Base-by-base conservation (phyloP, 768 basidiomycete species). In the Hypholoma fasciculare region DNA sequence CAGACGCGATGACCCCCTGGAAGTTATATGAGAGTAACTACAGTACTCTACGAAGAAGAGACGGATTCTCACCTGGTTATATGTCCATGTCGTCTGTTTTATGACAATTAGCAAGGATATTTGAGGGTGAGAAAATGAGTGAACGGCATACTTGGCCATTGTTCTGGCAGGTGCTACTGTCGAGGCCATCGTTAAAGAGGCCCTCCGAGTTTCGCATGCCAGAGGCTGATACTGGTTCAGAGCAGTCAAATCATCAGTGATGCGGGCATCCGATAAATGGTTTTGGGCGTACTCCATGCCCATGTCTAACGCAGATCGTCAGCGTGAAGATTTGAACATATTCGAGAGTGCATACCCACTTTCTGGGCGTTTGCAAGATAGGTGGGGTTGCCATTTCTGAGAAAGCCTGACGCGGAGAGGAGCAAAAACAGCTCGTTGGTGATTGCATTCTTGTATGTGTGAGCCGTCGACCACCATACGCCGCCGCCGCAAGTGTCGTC, bases 391-490 rank as follows among this genome's bases (percentile, higher is more conserved):
- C 67, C 54, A 39, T 68, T 74, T 37, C 78, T 71, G 36, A 78
- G 61, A 61, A 78, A 83, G 7, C 79, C 83, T 27, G 68, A 59
- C 2, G 83, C 82, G 3, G 83, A 84, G 6, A 77, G 73, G 36
- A 79, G 67, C 14, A 85, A 70, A 70, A 83, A 85, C 9, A 85
- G 73, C 55, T 84, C 74, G 61, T 85, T 85, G n/a, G 83, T 85
- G 57, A 86, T 78, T 9, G 83, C 82, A 53, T 85, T 84, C 71
- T 85, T 85, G 72, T 85, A 85, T 0, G 74, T 78, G 61, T 80
- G 78, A 17, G 72, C 82, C 14, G 74, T 75, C 8, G 80, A 81
- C 84, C 83, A 85, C 82, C 82, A 83, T 5, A 84, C 83, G 62
- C 84, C 83, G 16, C 83, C 84, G 23, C 80, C 77, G 58, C 81